A percentile compares a stretch with the other conserved stretches of the same genome.
phyloP scores from a whole-genome alignment of 305 asterid species.

The Solanum hybrid region DNA sequence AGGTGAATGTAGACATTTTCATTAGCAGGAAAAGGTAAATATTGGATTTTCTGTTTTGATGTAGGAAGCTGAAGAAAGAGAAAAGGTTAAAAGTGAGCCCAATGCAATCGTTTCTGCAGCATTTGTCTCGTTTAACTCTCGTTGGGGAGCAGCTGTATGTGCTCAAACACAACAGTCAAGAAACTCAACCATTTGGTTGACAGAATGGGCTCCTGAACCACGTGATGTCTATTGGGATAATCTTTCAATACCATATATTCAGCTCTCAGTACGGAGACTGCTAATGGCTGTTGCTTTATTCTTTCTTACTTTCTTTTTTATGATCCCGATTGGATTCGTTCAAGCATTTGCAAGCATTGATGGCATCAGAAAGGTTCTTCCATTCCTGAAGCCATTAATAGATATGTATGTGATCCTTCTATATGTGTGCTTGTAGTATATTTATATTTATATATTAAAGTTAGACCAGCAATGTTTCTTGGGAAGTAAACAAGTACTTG shows the following conservation, averaged over 20 bases:
- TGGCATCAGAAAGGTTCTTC: constrained; percentile 67
- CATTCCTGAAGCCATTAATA: constrained; percentile 65
- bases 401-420: constrained; percentile 47
- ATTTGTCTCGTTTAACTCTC: constrained; percentile 82
- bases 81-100: constrained; percentile 64
- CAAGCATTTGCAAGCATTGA: constrained; percentile 86
- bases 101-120: constrained; percentile 55
- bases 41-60: constrained; percentile 1
- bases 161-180: constrained; percentile 89
- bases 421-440: background rate
- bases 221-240: constrained; percentile 91
- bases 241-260: constrained; percentile 83
- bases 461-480: background rate
- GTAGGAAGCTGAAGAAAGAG: constrained; percentile 79
- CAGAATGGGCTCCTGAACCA: constrained; percentile 99
- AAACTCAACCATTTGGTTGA: constrained; percentile 89
- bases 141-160: constrained; percentile 98
- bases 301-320: constrained; percentile 82
- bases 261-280: constrained; percentile 56
- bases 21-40: background rate
- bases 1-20: background rate
- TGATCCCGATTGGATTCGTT: constrained; percentile 87
- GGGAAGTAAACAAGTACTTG: background rate
- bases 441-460: background rate
- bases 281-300: constrained; percentile 69